phyloP scores from a whole-genome alignment of 2,329 filamentous ascomycete species.

The Annulohypoxylon truncatum region DNA sequence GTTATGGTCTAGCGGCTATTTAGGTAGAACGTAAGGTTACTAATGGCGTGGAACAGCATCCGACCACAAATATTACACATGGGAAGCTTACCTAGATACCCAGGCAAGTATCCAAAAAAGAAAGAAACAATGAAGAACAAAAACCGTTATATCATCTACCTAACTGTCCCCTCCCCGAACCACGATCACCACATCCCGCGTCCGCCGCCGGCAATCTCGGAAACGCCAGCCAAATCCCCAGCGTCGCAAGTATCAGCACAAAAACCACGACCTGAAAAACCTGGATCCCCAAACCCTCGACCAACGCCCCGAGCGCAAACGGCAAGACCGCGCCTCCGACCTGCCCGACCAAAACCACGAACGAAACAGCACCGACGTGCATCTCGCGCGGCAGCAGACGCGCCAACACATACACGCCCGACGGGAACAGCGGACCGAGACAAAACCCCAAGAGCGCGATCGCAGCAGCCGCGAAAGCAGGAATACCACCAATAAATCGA shows the following conservation, averaged over 20 bases:
- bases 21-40: too few species aligned
- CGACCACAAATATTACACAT: too few species aligned
- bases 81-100: too few species aligned
- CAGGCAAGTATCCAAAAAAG: too few species aligned
- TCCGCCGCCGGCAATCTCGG: conserved; percentile 23
- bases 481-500: too few species aligned
- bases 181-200: neutral
- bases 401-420: conserved; percentile 54
- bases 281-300: conserved; percentile 53
- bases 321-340: conserved; percentile 57
- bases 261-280: conserved; percentile 51
- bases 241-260: conserved; percentile 24
- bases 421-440: conserved; percentile 57
- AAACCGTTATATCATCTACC: neutral
- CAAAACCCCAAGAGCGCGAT: conserved; percentile 53
- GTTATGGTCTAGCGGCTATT: too few species aligned
- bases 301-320: conserved; percentile 56
- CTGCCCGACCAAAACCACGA: conserved; percentile 58
- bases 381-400: conserved; percentile 53
- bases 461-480: conserved; percentile 46
- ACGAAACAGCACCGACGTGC: conserved; percentile 57
- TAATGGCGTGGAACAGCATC: too few species aligned
- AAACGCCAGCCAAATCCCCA: conserved; percentile 35
- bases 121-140: neutral
- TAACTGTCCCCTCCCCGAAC: neutral